These are phyloP conservation scores for Powellomyces hirtus DNA, from an alignment of 192 early-diverging fungal species.

Conservation along the genomic window DNA sequence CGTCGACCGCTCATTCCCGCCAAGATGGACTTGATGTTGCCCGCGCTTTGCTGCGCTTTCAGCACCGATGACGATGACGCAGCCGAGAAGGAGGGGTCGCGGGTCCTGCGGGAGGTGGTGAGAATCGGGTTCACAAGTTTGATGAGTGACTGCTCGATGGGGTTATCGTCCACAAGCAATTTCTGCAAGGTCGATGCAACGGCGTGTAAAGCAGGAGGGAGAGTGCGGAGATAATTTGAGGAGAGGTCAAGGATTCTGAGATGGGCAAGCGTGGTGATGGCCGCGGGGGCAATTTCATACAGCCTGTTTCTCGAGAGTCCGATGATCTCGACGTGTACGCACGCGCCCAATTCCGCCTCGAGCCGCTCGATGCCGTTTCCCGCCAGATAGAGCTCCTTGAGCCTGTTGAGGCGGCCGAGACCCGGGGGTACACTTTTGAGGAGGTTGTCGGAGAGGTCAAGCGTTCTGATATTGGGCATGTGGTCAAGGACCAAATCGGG, in stretches of 20 bases:
- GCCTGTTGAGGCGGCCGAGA: neutral
- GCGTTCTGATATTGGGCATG: constrained; percentile 3
- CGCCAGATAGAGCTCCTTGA: constrained; percentile 1
- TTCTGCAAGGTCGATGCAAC: neutral
- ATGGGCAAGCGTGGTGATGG: neutral
- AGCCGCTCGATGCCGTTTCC: constrained; percentile 17
- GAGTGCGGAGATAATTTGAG: constrained; percentile 5
- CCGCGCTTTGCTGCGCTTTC: neutral
- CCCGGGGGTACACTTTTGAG: neutral
- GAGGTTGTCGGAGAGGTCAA: constrained; percentile 15
- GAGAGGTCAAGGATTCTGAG: constrained; percentile 3
- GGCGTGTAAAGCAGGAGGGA: neutral
- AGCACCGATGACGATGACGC: too few relatives aligned
- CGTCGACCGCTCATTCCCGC: neutral
- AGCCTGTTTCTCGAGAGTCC: neutral
- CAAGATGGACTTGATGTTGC: neutral
- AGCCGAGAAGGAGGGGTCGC: too few relatives aligned
- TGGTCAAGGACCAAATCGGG: neutral
- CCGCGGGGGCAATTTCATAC: neutral
- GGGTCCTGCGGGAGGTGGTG: neutral
- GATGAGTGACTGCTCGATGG: constrained; percentile 5
- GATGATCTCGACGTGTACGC: neutral
- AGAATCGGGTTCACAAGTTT: neutral
- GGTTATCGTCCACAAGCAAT: constrained; percentile 5
- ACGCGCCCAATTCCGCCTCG: constrained; percentile 3